Base-by-base conservation (phyloP, 192 early-diverging fungal genomes). In the Backusella mclennaniae region DNA sequence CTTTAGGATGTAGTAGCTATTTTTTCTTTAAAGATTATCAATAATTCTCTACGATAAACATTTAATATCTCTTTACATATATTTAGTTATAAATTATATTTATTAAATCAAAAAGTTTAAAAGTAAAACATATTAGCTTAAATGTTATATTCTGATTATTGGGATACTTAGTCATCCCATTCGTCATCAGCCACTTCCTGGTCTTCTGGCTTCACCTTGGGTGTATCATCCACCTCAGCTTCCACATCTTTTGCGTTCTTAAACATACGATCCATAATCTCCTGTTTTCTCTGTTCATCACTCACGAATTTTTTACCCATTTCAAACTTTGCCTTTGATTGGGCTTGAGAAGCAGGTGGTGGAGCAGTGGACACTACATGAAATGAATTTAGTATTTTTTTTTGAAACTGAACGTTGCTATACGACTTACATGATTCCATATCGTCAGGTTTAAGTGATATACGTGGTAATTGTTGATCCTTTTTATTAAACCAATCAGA, bases 401-500 rank as follows among this genome's bases (percentile, higher is more conserved):
- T 66, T 56, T 38, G 4, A n/a, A 38, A 15, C 8, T 39, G 29
- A 14, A 29, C 12, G n/a, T 4, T n/a, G 46, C 31, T 29, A 39
- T 29, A 26, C 3, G 8, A 75, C 82, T 75, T 80, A 84, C 82
- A 71, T 23, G 69, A 71, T 46, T 67, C 71, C 76, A 76, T 78
- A 35, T 76, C 78, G 6, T 73, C 69, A 5, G 82, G 82, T 31
- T 76, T 63, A 33, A 84, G 44, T 0, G 75, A 77, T n/a, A 84
- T 66, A 36, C 59, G 69, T 44, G 39, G 15, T 21, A 72, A 42
- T 6, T 44, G 35, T 11, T 71, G 72, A 35, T 52, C 63, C 15
- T 84, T 46, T 38, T 85, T 85, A n/a, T 44, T 67, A 72, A 92
- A 82, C 93, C 94, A 97, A 3, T 83, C 85, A 0, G 52, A 74